Conservation (phyloP, 2,329 filamentous ascomycete species). For the Talaromyces islandicus region DNA sequence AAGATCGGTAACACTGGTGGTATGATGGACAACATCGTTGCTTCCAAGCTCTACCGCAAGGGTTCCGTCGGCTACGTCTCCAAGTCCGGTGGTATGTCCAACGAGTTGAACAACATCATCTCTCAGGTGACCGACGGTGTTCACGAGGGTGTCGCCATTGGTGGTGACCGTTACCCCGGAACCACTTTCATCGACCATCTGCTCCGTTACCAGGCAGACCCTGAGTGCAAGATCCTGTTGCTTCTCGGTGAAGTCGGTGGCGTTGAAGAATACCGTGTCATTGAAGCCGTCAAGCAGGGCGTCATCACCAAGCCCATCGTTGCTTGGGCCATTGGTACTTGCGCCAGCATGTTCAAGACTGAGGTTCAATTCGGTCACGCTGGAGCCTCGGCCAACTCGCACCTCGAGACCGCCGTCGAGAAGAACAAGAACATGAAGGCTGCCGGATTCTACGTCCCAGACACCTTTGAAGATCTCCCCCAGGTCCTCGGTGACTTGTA, state of each 20-base stretch:
- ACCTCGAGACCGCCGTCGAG: slow-evolving; percentile 90
- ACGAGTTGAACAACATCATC: slow-evolving; percentile 99
- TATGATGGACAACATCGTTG: slow-evolving; percentile 99
- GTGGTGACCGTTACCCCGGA: slow-evolving; percentile 96
- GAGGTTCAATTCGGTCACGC: slow-evolving; percentile 99
- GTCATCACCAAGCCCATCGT: slow-evolving; percentile 97
- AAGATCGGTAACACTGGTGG: slow-evolving; percentile 99
- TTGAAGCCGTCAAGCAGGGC: slow-evolving; percentile 93
- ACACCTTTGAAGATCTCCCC: slow-evolving; percentile 96
- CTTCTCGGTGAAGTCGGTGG: slow-evolving; percentile 97
- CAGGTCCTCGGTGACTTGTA: slow-evolving; percentile 71
- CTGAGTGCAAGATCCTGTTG: slow-evolving; percentile 94
- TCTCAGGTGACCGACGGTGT: slow-evolving; percentile 95
- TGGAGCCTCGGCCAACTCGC: slow-evolving; percentile 97
- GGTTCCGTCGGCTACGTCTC: slow-evolving; percentile 98
- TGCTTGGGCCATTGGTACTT: slow-evolving; percentile 98
- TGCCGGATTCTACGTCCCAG: slow-evolving; percentile 87
- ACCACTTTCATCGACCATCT: slow-evolving; percentile 99
- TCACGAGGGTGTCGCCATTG: slow-evolving; percentile 98
- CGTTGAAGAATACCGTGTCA: slow-evolving; percentile 99
- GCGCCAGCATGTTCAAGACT: slow-evolving; percentile 99
- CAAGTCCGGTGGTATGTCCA: slow-evolving; percentile 99
- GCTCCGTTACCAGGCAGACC: slow-evolving; percentile 91
- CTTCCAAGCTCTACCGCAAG: slow-evolving; percentile 99
- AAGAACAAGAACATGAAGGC: slow-evolving; percentile 98